Conservation (phyloP, 1,284 basidiomycete species). For the Cutaneotrichosporon cutaneum region DNA sequence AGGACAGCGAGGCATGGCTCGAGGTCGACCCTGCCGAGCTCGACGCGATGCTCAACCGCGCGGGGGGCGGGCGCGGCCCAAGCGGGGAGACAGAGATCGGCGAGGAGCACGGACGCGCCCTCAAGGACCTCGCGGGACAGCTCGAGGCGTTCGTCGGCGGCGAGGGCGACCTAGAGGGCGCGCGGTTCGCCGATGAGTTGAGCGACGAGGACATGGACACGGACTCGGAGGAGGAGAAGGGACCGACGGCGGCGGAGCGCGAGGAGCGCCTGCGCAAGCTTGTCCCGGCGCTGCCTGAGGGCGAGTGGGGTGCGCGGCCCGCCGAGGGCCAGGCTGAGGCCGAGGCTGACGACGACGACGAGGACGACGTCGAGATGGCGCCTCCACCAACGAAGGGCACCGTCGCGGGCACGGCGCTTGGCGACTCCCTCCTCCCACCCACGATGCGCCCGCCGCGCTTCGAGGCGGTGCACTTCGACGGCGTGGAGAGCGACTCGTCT, state of each 20-base stretch:
- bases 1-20: constrained; percentile 50
- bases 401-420: constrained; percentile 15
- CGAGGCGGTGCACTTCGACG: constrained; percentile 74
- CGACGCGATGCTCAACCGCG: constrained; percentile 45
- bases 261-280: constrained; percentile 47
- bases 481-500: constrained; percentile 68
- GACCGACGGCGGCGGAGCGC: constrained; percentile 42
- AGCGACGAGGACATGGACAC: constrained; percentile 54
- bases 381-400: constrained; percentile 6
- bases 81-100: constrained; percentile 33
- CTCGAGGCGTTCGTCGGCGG: constrained; percentile 84
- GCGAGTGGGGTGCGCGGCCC: constrained; percentile 53
- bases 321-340: not conserved
- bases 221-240: constrained; percentile 35
- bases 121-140: constrained; percentile 74
- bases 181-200: constrained; percentile 69
- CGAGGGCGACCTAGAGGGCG: constrained; percentile 80
- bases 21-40: constrained; percentile 50
- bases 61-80: constrained; percentile 20
- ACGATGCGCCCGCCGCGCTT: constrained; percentile 69
- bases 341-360: not conserved
- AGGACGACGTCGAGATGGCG: constrained; percentile 12
- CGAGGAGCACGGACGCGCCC: constrained; percentile 64
- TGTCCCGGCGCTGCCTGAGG: constrained; percentile 48
- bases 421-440: constrained; percentile 45